Conservation (phyloP, 768 basidiomycete genomes). For the Holtermannia corniformis region DNA sequence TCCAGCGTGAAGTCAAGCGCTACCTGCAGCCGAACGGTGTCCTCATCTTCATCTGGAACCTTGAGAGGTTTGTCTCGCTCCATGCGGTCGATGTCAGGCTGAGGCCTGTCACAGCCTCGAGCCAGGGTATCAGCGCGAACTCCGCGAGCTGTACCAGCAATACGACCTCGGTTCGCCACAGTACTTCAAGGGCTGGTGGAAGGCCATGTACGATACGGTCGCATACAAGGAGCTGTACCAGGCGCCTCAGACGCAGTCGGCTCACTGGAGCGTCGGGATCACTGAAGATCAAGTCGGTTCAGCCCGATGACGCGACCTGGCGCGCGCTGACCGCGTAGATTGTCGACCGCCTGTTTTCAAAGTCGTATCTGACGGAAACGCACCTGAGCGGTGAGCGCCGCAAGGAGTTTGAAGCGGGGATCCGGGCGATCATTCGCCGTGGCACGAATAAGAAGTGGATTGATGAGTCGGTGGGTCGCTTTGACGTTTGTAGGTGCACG, state of each 20-base stretch:
- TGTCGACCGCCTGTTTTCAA: slow-evolving; percentile 62
- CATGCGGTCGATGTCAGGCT: not conserved
- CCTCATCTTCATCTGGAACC: slow-evolving; percentile 76
- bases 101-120: no score
- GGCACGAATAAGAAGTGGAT: slow-evolving; percentile 61
- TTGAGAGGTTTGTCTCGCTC: slow-evolving; percentile 47
- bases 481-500: not conserved
- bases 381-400: slow-evolving; percentile 49
- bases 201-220: slow-evolving; percentile 54
- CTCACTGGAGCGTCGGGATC: slow-evolving; percentile 48
- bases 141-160: slow-evolving; percentile 60
- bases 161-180: slow-evolving; percentile 71
- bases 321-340: slow-evolving; percentile 10
- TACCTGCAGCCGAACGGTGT: slow-evolving; percentile 67
- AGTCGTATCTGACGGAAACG: slow-evolving; percentile 71
- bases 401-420: slow-evolving; percentile 46
- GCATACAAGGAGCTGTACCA: slow-evolving; percentile 57
- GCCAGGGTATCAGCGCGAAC: slow-evolving; percentile 62
- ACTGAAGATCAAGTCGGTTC: slow-evolving; percentile 45
- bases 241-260: slow-evolving; percentile 49
- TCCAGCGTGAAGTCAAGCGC: slow-evolving; percentile 59
- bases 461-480: slow-evolving; percentile 45
- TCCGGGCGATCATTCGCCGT: slow-evolving; percentile 51
- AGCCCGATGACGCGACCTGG: not conserved
- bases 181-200: slow-evolving; percentile 68